These are phyloP conservation scores for Glycine soja DNA, from an alignment of 306 rosid species.

Conservation along the genomic window DNA sequence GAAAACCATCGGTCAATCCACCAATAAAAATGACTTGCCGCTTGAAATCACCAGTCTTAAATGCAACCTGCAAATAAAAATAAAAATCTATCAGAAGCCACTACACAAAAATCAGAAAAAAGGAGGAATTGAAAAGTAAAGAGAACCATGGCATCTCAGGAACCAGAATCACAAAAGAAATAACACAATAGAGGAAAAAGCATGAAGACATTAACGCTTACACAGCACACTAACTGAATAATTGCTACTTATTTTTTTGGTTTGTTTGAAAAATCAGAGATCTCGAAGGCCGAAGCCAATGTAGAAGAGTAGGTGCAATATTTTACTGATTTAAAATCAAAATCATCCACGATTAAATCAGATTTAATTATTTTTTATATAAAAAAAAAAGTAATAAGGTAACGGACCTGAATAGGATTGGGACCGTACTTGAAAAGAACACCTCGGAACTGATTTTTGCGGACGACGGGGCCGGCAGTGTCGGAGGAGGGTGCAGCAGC, in stretches of 20 bases:
- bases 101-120: background rate
- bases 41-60: slow-evolving; percentile 86
- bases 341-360: slow-evolving; percentile 9
- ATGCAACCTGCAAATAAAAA: slow-evolving; percentile 77
- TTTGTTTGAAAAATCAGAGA: slow-evolving; percentile 24
- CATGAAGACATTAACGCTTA: background rate
- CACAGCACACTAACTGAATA: background rate
- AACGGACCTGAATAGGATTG: slow-evolving; percentile 83
- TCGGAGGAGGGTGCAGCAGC: slow-evolving; percentile 48
- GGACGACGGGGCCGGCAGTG: slow-evolving; percentile 56
- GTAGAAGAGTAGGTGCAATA: slow-evolving; percentile 32
- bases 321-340: background rate
- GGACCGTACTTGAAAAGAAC: slow-evolving; percentile 94
- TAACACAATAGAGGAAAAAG: background rate
- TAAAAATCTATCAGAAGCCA: slow-evolving; percentile 26
- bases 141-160: background rate
- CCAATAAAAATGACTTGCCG: slow-evolving; percentile 95
- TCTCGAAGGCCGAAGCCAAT: slow-evolving; percentile 30
- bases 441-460: slow-evolving; percentile 87
- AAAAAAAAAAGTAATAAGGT: background rate
- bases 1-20: slow-evolving; percentile 93
- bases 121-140: background rate
- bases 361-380: background rate
- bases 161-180: background rate
- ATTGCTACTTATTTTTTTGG: background rate